Evolutionary conservation across 164 flowering plant genomes (phyloP).

Genomic region (Nelumbo lutea): DNA sequence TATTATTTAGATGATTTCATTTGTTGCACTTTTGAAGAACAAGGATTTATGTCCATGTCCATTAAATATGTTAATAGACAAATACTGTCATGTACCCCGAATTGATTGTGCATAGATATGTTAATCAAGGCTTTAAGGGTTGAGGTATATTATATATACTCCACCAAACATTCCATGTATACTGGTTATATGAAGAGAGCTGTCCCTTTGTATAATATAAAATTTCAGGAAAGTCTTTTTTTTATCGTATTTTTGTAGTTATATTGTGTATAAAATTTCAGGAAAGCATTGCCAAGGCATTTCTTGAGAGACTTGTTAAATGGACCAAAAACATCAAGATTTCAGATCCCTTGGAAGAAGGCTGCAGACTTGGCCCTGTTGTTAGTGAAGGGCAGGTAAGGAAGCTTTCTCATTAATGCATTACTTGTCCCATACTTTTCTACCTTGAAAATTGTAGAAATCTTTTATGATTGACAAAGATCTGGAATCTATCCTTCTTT

Average conservation of each 20-base stretch:
- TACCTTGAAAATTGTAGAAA: background rate
- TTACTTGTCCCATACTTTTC: background rate
- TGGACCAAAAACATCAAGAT: constrained; percentile 83
- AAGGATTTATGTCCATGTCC: no score
- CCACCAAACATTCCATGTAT: no score
- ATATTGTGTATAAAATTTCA: constrained; percentile 23
- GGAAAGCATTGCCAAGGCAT: constrained; percentile 82
- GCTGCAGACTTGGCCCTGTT: constrained; percentile 96
- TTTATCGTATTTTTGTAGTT: background rate
- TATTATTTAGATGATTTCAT: no score
- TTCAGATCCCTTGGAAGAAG: constrained; percentile 93
- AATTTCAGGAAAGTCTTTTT: background rate
- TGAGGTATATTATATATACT: no score
- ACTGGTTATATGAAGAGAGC: no score
- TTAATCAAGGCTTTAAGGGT: no score
- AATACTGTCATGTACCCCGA: no score
- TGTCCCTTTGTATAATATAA: no score
- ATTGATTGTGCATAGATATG: no score
- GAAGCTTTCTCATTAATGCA: background rate
- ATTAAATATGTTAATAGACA: no score
- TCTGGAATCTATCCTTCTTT: background rate
- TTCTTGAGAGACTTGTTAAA: constrained; percentile 60
- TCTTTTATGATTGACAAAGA: background rate
- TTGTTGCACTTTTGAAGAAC: no score
- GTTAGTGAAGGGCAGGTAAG: constrained; percentile 83